Evolutionary conservation across 306 rosid genomes (phyloP).

Genomic region (Cucumis cinereus): DNA sequence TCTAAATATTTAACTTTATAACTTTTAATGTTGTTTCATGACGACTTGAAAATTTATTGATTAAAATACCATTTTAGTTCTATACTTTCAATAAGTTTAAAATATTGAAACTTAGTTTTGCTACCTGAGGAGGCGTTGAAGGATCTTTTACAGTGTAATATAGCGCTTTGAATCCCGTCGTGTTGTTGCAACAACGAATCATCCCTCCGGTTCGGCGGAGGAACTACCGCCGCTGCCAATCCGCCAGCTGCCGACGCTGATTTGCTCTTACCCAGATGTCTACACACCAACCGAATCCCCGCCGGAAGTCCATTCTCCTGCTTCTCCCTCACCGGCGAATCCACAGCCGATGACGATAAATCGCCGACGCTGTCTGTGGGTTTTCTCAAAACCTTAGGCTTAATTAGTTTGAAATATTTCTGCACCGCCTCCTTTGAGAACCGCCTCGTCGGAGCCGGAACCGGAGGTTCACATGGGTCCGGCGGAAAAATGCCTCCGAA

Average conservation of each 20-base stretch:
- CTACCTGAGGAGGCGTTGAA: constrained; percentile 51
- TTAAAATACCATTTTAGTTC: too few species aligned
- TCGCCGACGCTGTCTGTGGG: constrained; percentile 18
- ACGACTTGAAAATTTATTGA: too few species aligned
- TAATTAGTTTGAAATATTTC: constrained; percentile 54
- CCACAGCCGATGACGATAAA: constrained; percentile 14
- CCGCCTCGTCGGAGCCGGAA: constrained; percentile 23
- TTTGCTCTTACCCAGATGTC: constrained; percentile 65
- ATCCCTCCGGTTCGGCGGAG: constrained; percentile 41
- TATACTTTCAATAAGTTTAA: too few species aligned
- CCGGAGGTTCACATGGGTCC: constrained; percentile 1
- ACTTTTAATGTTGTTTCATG: too few species aligned
- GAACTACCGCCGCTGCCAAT: constrained; percentile 12
- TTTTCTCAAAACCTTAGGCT: constrained; percentile 52
- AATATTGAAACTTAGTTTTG: neutral
- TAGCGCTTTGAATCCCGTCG: constrained; percentile 89
- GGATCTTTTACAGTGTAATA: constrained; percentile 84
- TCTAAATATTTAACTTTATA: too few species aligned
- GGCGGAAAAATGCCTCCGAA: constrained; percentile 33
- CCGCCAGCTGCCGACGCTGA: constrained; percentile 35
- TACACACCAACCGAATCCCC: constrained; percentile 39
- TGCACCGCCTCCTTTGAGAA: constrained; percentile 49
- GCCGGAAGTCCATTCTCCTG: constrained; percentile 36
- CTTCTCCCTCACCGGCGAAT: constrained; percentile 29
- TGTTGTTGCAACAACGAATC: constrained; percentile 56